A percentile compares a stretch with the other conserved stretches of the same genome.
These are phyloP conservation scores for Dendrobium huoshanense DNA, from an alignment of 106 monocot genomes.

Conservation along the genomic window DNA sequence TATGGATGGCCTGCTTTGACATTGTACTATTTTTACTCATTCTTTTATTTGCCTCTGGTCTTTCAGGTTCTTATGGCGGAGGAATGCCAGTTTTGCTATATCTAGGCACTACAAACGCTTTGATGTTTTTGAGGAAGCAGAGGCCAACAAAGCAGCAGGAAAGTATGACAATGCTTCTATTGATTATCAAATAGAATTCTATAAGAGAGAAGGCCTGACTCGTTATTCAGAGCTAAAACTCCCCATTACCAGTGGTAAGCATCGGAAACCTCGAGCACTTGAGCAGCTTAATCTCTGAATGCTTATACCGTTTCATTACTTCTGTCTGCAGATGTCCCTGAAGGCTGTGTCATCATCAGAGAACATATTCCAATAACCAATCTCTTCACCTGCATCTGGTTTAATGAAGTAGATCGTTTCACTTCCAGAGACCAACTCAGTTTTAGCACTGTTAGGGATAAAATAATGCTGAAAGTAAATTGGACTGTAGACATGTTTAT, in stretches of 20 bases:
- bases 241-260: conserved; percentile 89
- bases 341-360: conserved; percentile 97
- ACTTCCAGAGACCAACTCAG: conserved; percentile 94
- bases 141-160: conserved; percentile 92
- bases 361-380: conserved; percentile 90
- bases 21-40: not conserved
- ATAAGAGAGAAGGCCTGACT: conserved; percentile 80
- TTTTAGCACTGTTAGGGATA: conserved; percentile 88
- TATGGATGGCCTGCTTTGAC: too few species aligned
- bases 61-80: conserved; percentile 87
- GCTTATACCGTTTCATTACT: not conserved
- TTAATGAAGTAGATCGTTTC: conserved; percentile 95
- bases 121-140: conserved; percentile 98
- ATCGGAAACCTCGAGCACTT: not conserved
- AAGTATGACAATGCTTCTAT: conserved; percentile 97
- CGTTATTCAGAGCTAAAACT: conserved; percentile 78
- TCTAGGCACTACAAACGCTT: conserved; percentile 88
- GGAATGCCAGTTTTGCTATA: conserved; percentile 79
- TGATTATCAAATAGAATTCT: conserved; percentile 82
- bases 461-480: conserved; percentile 55
- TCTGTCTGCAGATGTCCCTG: conserved; percentile 73
- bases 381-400: conserved; percentile 97
- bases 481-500: conserved; percentile 83
- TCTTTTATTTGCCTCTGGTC: not conserved
- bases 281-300: not conserved